phyloP scores from a whole-genome alignment of 1,284 basidiomycete species.

The Trametes pubescens region DNA sequence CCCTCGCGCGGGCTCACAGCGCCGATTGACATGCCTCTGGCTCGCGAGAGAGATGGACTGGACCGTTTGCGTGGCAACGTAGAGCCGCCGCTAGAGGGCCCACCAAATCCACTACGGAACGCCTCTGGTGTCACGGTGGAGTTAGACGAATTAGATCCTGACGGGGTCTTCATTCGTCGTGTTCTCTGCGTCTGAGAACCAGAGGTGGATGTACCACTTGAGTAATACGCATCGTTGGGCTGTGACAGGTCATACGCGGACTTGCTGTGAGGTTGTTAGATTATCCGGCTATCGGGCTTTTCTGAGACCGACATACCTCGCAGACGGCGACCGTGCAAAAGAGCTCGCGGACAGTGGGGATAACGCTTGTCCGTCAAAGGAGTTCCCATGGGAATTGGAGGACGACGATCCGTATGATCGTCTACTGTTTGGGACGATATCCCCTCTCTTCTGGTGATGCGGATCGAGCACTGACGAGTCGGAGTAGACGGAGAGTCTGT shows the following conservation, averaged over 20 bases:
- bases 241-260: constrained; percentile 31
- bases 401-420: constrained; percentile 66
- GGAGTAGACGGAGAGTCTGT: constrained; percentile 61
- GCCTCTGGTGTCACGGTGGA: constrained; percentile 34
- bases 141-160: constrained; percentile 37
- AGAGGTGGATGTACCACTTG: constrained; percentile 8
- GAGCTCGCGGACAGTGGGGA: constrained; percentile 26
- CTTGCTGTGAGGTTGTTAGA: constrained; percentile 16
- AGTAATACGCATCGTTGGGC: constrained; percentile 16
- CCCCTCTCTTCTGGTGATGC: constrained; percentile 46
- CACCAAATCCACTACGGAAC: constrained; percentile 29
- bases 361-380: constrained; percentile 35
- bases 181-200: constrained; percentile 20
- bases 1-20: constrained; percentile 17
- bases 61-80: constrained; percentile 29
- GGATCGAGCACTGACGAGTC: constrained; percentile 58
- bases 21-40: constrained; percentile 62
- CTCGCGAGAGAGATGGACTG: constrained; percentile 49
- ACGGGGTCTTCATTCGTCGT: constrained; percentile 30
- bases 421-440: constrained; percentile 46
- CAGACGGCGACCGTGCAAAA: constrained; percentile 25
- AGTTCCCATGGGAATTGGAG: constrained; percentile 53
- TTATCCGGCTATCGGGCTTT: not conserved
- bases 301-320: constrained; percentile 21
- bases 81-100: constrained; percentile 22